phyloP scores from a whole-genome alignment of 2,329 filamentous ascomycete genomes.

The Aspergillus oerlinghausenensis region DNA sequence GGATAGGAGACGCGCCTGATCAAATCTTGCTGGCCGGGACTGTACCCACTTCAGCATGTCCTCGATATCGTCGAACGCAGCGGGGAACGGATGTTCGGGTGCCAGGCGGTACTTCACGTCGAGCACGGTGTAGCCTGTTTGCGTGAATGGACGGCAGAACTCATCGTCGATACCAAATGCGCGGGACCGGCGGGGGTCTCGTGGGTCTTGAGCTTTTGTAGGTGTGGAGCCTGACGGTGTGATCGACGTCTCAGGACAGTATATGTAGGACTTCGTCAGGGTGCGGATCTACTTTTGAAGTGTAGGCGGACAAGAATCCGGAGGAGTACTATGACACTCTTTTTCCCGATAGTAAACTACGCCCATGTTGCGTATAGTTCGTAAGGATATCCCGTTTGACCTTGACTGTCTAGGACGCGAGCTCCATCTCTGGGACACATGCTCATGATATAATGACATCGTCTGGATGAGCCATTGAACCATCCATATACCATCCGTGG shows the following conservation, averaged over 20 bases:
- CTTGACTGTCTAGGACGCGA: too few relatives aligned
- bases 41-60: constrained; percentile 32
- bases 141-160: constrained; percentile 22
- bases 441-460: too few relatives aligned
- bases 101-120: constrained; percentile 37
- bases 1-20: constrained; percentile 24
- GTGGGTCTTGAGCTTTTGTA: constrained; percentile 14
- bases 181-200: constrained; percentile 15
- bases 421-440: neutral
- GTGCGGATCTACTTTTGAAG: constrained; percentile 1
- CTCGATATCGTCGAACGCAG: constrained; percentile 33
- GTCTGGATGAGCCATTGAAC: too few relatives aligned
- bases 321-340: neutral
- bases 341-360: neutral
- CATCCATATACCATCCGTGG: too few relatives aligned
- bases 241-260: constrained; percentile 17
- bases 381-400: too few relatives aligned
- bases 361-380: neutral
- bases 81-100: constrained; percentile 37
- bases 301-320: neutral
- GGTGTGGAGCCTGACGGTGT: constrained; percentile 23
- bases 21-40: constrained; percentile 26
- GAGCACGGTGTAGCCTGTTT: constrained; percentile 26
- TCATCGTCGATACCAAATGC: constrained; percentile 25
- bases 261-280: constrained; percentile 20